Percentiles rank a stretch among this genome's conserved stretches.
Conservation (phyloP, 306 rosid species). For the Castanea sativa region DNA sequence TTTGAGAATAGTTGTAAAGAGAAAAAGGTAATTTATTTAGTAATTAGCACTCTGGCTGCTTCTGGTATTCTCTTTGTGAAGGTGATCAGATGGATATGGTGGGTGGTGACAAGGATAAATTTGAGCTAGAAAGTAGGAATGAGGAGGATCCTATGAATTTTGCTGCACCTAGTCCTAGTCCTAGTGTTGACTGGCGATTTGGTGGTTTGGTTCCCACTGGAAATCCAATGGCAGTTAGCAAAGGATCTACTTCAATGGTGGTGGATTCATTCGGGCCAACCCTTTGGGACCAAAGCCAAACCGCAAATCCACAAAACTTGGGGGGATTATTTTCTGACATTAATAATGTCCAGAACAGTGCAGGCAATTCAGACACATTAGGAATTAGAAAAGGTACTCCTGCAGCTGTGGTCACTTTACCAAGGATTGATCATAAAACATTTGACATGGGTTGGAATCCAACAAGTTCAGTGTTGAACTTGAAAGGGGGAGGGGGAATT, state of each 20-base stretch:
- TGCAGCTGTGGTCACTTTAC: constrained; percentile 21
- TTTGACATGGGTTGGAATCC: constrained; percentile 68
- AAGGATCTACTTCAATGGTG: constrained; percentile 68
- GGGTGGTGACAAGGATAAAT: constrained; percentile 69
- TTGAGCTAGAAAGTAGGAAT: constrained; percentile 61
- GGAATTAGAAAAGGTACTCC: constrained; percentile 56
- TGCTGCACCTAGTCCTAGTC: constrained; percentile 31
- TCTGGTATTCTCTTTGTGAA: constrained; percentile 22
- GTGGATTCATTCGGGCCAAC: constrained; percentile 58
- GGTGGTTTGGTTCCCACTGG: constrained; percentile 51
- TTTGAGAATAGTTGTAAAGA: constrained; percentile 10
- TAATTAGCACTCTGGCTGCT: constrained; percentile 32
- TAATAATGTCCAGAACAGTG: constrained; percentile 38
- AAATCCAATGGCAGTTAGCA: constrained; percentile 43
- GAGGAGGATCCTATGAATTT: constrained; percentile 63
- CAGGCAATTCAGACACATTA: constrained; percentile 34
- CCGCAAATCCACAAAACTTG: constrained; percentile 46
- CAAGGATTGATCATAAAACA: constrained; percentile 49
- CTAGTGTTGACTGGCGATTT: constrained; percentile 75
- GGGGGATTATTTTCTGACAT: constrained; percentile 51
- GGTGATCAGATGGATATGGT: constrained; percentile 59
- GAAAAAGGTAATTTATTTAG: background rate
- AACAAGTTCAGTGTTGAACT: constrained; percentile 44
- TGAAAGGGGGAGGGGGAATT: constrained; percentile 26
- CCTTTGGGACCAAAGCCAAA: constrained; percentile 57